Conservation (phyloP, 768 basidiomycete species). For the Kwoniella shandongensis region DNA sequence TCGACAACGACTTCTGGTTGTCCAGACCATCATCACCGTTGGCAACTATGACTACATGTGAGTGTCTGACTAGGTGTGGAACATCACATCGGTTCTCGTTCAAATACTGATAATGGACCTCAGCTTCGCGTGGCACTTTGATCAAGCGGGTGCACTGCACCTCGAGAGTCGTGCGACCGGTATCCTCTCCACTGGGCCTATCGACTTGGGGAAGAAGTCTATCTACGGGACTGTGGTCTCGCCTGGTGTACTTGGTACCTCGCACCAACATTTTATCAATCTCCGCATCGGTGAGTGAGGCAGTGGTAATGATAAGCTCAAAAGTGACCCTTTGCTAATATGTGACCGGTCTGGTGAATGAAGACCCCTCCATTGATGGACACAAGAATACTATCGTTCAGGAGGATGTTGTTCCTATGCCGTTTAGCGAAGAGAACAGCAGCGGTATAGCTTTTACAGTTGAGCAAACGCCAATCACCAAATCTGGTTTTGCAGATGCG, state of each 20-base stretch:
- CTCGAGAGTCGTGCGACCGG: conserved; percentile 50
- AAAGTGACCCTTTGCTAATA: too few species aligned
- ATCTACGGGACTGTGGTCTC: conserved; percentile 41
- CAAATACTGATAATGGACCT: too few species aligned
- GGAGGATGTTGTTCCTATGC: conserved; percentile 35
- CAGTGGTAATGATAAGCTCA: too few species aligned
- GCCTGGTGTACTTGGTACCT: conserved; percentile 39
- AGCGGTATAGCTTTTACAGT: conserved; percentile 36
- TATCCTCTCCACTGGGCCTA: conserved; percentile 42
- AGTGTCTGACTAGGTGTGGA: neutral
- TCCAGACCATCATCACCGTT: conserved; percentile 47
- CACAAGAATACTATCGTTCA: conserved; percentile 36
- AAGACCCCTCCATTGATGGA: conserved; percentile 42
- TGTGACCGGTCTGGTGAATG: neutral
- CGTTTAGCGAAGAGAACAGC: conserved; percentile 20
- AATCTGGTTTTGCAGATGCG: conserved; percentile 40
- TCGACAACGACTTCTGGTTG: conserved; percentile 41
- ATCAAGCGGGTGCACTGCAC: conserved; percentile 42
- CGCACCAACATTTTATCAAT: conserved; percentile 35
- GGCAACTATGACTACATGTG: conserved; percentile 41
- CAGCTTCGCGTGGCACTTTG: conserved; percentile 34
- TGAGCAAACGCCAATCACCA: conserved; percentile 30
- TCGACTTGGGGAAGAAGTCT: conserved; percentile 36
- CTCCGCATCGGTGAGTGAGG: conserved; percentile 1
- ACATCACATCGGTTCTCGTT: neutral